Evolutionary conservation across 202 grass and related monocot genomes (phyloP).

Genomic region (Dendrocalamus latiflorus): DNA sequence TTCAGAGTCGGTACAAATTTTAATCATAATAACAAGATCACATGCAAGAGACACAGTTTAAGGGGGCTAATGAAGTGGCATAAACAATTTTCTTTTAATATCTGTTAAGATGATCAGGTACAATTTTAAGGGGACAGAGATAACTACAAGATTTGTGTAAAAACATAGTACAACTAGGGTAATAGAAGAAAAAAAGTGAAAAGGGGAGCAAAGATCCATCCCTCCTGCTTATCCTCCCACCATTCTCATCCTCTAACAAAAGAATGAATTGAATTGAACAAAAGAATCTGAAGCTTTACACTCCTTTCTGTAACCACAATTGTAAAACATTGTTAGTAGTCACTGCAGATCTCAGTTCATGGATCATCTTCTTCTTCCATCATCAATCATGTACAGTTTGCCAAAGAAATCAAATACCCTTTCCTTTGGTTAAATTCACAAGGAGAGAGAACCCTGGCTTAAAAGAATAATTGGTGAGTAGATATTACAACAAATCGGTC

Average conservation of each 20-base stretch:
- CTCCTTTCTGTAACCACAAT: slow-evolving; percentile 34
- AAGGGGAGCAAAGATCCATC: slow-evolving; percentile 44
- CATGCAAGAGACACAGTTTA: slow-evolving; percentile 29
- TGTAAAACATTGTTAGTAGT: slow-evolving; percentile 42
- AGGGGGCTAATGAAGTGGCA: background rate
- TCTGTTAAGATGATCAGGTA: slow-evolving; percentile 50
- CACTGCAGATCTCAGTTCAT: slow-evolving; percentile 65
- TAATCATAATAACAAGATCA: slow-evolving; percentile 30
- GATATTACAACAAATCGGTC: slow-evolving; percentile 96
- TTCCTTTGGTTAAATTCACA: slow-evolving; percentile 90
- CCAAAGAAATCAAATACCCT: slow-evolving; percentile 57
- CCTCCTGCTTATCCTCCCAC: slow-evolving; percentile 48
- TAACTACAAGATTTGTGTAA: slow-evolving; percentile 52
- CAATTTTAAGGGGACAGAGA: slow-evolving; percentile 30
- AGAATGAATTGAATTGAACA: slow-evolving; percentile 74
- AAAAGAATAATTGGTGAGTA: slow-evolving; percentile 74
- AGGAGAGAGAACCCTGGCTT: slow-evolving; percentile 75
- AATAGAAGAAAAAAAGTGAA: slow-evolving; percentile 17
- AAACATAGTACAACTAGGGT: slow-evolving; percentile 37
- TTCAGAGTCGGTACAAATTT: background rate
- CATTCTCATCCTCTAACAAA: slow-evolving; percentile 53
- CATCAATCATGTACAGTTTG: slow-evolving; percentile 74
- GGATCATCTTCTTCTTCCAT: slow-evolving; percentile 49
- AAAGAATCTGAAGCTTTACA: slow-evolving; percentile 53
- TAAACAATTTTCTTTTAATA: slow-evolving; percentile 30